Evolutionary conservation across 108 stramenopile genomes (phyloP).

Genomic region (Nitzschia inconspicua): DNA sequence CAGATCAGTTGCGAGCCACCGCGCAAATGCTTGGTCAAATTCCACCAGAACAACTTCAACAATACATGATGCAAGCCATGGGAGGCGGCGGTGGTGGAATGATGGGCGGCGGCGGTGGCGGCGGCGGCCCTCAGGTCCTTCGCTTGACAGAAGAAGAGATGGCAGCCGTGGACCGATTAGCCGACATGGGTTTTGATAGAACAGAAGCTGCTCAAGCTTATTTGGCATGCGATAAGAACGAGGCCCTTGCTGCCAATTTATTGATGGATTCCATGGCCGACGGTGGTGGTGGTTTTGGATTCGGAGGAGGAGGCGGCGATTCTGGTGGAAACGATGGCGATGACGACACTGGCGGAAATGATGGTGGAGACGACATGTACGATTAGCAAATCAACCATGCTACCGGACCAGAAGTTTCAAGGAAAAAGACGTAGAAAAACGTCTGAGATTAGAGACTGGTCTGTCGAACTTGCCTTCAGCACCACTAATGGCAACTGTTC

Average conservation of each 20-base stretch:
- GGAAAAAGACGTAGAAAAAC: no score
- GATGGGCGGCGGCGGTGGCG: slow-evolving; percentile 39
- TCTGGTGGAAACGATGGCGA: slow-evolving; percentile 30
- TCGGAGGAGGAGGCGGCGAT: slow-evolving; percentile 44
- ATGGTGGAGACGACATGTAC: slow-evolving; percentile 81
- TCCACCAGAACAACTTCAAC: slow-evolving; percentile 93
- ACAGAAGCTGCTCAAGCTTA: slow-evolving; percentile 94
- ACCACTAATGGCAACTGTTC: no score
- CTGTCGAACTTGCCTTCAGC: no score
- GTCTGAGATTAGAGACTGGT: no score
- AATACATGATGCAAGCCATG: slow-evolving; percentile 84
- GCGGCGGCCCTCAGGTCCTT: slow-evolving; percentile 65
- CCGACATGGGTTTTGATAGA: slow-evolving; percentile 95
- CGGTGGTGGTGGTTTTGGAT: slow-evolving; percentile 47
- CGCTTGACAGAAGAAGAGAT: slow-evolving; percentile 92
- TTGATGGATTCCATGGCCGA: slow-evolving; percentile 85
- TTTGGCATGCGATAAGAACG: slow-evolving; percentile 99
- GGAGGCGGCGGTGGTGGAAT: slow-evolving; percentile 58
- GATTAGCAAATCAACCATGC: slow-evolving; percentile 49
- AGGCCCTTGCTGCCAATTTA: slow-evolving; percentile 95
- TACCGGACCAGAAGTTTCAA: no score
- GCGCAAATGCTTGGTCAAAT: slow-evolving; percentile 89
- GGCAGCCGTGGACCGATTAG: slow-evolving; percentile 92
- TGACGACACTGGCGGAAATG: slow-evolving; percentile 35
- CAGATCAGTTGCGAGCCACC: slow-evolving; percentile 88